These are phyloP conservation scores for Diaporthe helianthi DNA, from an alignment of 2,329 filamentous ascomycete species.

Conservation along the genomic window DNA sequence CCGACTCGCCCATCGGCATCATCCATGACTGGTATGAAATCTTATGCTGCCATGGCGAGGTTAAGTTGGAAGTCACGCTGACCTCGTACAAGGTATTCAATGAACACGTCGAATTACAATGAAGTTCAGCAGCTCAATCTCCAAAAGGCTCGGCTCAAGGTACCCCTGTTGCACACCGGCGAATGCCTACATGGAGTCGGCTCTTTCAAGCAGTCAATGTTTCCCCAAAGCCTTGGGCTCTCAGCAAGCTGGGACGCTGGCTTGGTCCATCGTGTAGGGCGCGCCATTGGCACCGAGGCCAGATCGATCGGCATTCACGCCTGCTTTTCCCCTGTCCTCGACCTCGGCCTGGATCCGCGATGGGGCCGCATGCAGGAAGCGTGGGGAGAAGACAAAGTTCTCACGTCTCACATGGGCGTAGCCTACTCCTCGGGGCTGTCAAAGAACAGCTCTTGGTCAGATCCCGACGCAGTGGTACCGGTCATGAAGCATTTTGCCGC, in stretches of 20 bases:
- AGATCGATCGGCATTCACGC: constrained; percentile 53
- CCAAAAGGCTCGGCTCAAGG: constrained; percentile 46
- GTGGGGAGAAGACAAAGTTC: constrained; percentile 54
- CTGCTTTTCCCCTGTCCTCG: constrained; percentile 52
- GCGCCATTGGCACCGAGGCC: constrained; percentile 51
- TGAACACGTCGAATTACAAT: constrained; percentile 52
- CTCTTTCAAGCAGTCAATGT: constrained; percentile 54
- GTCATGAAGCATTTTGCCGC: constrained; percentile 56
- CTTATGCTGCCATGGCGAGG: constrained; percentile 17
- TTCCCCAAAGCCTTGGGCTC: constrained; percentile 50
- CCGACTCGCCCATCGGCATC: constrained; percentile 48
- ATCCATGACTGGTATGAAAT: constrained; percentile 48
- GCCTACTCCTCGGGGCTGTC: constrained; percentile 52
- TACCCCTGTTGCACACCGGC: constrained; percentile 51
- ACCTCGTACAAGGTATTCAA: constrained; percentile 41
- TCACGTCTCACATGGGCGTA: constrained; percentile 53
- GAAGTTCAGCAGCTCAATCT: constrained; percentile 48
- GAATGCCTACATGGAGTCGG: constrained; percentile 54
- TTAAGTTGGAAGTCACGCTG: not conserved
- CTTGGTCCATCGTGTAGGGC: constrained; percentile 50
- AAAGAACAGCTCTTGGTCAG: constrained; percentile 51
- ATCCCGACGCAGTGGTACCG: constrained; percentile 50
- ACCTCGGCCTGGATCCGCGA: constrained; percentile 51
- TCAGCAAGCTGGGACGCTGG: constrained; percentile 51
- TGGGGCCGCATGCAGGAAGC: constrained; percentile 55